A percentile compares a stretch with the other conserved stretches of the same genome.
These are phyloP conservation scores for Aphanomyces cochlioides DNA, from an alignment of 352 stramenopile genomes.

Conservation along the genomic window DNA sequence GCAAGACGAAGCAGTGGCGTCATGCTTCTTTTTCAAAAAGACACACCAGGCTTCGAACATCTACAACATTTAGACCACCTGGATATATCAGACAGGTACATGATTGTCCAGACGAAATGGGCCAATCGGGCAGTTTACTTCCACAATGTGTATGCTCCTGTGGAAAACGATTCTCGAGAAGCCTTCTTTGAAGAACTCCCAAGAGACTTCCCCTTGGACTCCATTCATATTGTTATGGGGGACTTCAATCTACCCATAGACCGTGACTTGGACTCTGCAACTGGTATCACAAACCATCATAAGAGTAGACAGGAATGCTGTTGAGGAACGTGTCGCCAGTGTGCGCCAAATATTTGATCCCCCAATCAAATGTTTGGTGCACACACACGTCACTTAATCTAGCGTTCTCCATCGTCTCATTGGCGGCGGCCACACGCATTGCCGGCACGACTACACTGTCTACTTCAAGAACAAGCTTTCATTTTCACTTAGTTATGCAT, in stretches of 20 bases:
- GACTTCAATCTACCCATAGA: conserved; percentile 1
- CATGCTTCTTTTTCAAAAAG: neutral
- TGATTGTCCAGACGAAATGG: neutral
- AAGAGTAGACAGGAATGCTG: no score
- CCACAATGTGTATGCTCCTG: neutral
- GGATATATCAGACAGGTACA: neutral
- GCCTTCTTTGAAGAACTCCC: neutral
- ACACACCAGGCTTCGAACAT: neutral
- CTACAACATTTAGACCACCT: neutral
- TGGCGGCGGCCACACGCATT: no score
- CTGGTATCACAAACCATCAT: neutral
- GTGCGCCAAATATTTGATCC: no score
- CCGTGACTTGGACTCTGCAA: neutral
- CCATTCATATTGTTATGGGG: neutral
- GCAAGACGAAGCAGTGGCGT: neutral
- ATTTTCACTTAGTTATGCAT: no score
- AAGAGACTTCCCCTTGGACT: neutral
- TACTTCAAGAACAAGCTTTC: no score
- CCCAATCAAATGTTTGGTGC: no score
- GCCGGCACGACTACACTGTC: no score
- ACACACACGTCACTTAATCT: no score
- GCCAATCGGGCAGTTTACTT: neutral
- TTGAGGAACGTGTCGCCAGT: no score
- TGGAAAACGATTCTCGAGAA: neutral
- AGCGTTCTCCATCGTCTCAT: no score